Conservation (phyloP, 2,329 filamentous ascomycete genomes). For the Colletotrichum graminicola region DNA sequence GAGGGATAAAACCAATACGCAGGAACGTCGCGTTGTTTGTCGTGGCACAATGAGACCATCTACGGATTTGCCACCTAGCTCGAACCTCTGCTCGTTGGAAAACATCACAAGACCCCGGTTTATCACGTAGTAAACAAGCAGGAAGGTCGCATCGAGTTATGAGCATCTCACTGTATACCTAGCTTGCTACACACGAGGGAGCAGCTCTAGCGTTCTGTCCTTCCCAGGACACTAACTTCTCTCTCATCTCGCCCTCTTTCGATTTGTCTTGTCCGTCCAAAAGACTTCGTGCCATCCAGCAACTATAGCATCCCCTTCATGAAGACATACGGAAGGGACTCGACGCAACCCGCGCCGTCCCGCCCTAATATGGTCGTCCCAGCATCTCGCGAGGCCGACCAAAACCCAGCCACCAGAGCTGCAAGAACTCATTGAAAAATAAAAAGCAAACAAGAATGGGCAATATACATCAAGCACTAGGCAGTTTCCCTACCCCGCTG, state of each 20-base stretch:
- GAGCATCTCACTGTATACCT: conserved; percentile 38
- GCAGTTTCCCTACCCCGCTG: conserved; percentile 28
- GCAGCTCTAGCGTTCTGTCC: conserved; percentile 16
- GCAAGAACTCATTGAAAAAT: conserved; percentile 29
- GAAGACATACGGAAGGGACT: conserved; percentile 30
- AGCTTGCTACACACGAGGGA: conserved; percentile 31
- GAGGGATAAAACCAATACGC: background rate
- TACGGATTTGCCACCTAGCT: background rate
- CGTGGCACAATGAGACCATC: background rate
- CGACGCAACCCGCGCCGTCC: background rate
- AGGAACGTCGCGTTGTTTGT: background rate
- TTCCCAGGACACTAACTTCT: conserved; percentile 3
- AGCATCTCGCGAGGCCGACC: conserved; percentile 9
- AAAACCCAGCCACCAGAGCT: conserved; percentile 39
- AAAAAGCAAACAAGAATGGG: conserved; percentile 21
- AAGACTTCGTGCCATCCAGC: background rate
- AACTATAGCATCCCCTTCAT: background rate
- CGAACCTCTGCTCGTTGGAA: background rate
- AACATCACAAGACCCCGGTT: background rate
- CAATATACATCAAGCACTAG: conserved; percentile 44
- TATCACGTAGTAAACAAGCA: background rate
- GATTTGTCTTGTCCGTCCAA: background rate
- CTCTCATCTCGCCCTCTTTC: background rate
- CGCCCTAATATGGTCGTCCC: conserved; percentile 15
- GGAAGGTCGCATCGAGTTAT: background rate